These are phyloP conservation scores for Cordyceps tenuipes DNA, from an alignment of 2,329 filamentous ascomycete genomes.

Conservation along the genomic window DNA sequence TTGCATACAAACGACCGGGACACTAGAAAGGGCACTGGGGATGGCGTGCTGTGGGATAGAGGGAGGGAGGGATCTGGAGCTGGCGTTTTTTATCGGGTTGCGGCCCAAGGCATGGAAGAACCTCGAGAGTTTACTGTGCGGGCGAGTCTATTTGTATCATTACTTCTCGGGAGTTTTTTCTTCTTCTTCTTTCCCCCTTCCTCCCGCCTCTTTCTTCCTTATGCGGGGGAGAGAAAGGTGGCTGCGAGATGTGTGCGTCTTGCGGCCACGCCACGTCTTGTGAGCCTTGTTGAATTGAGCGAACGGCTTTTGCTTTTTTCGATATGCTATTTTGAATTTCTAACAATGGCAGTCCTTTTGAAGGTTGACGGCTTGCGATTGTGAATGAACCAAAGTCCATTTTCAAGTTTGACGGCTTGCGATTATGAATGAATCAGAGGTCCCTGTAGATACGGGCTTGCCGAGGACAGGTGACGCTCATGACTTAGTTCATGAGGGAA, in stretches of 20 bases:
- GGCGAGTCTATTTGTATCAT: constrained; percentile 5
- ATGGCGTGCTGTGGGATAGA: constrained; percentile 7
- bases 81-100: constrained; percentile 4
- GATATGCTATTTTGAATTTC: constrained; percentile 1
- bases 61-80: background rate
- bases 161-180: background rate
- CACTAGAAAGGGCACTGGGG: constrained; percentile 1
- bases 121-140: background rate
- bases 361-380: background rate
- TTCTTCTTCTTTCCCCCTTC: too few species aligned
- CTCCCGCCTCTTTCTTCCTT: background rate
- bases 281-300: constrained; percentile 1
- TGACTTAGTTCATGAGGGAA: background rate
- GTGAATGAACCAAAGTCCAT: background rate
- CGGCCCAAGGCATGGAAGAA: background rate
- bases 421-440: background rate
- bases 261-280: background rate
- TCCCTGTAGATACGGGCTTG: background rate
- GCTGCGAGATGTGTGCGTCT: background rate
- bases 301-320: background rate
- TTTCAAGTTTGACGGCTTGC: background rate
- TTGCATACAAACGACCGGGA: constrained; percentile 9
- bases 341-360: background rate
- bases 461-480: background rate
- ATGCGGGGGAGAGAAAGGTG: background rate